phyloP scores from a whole-genome alignment of 805 yeast genomes.

The Myxozyma neotropica region DNA sequence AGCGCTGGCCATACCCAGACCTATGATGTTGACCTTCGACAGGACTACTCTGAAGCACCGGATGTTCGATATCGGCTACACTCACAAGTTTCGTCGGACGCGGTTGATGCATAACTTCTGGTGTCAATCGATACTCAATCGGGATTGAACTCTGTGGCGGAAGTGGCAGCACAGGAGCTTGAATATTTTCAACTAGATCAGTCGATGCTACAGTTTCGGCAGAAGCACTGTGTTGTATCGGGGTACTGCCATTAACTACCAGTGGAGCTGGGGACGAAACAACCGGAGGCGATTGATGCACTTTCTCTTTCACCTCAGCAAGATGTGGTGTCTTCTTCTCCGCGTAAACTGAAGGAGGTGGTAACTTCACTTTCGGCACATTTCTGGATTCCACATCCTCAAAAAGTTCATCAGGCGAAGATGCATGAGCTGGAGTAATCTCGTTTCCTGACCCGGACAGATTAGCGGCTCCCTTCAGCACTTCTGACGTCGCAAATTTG shows the following conservation, averaged over 20 bases:
- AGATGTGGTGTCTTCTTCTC: neutral
- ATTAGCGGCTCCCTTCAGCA: no score
- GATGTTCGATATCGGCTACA: constrained; percentile 29
- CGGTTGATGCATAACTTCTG: constrained; percentile 33
- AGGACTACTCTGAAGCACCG: constrained; percentile 16
- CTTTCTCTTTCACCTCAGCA: neutral
- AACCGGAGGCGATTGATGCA: constrained; percentile 1
- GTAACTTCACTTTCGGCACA: constrained; percentile 17
- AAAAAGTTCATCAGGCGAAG: neutral
- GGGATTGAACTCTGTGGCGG: constrained; percentile 1
- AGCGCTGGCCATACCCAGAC: constrained; percentile 7
- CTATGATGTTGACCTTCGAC: constrained; percentile 5
- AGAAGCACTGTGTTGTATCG: neutral
- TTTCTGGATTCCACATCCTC: constrained; percentile 2
- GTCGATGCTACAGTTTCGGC: neutral
- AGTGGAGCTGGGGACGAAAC: constrained; percentile 12
- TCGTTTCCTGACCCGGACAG: neutral
- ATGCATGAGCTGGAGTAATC: neutral
- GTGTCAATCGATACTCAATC: constrained; percentile 23
- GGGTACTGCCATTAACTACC: neutral
- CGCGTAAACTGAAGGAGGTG: constrained; percentile 15
- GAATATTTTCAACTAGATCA: neutral
- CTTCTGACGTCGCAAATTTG: neutral
- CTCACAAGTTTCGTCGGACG: constrained; percentile 30
- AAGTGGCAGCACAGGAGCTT: neutral